Evolutionary conservation across 176 grass and related monocot species (phyloP).

Genomic region (Phoenix dactylifera): DNA sequence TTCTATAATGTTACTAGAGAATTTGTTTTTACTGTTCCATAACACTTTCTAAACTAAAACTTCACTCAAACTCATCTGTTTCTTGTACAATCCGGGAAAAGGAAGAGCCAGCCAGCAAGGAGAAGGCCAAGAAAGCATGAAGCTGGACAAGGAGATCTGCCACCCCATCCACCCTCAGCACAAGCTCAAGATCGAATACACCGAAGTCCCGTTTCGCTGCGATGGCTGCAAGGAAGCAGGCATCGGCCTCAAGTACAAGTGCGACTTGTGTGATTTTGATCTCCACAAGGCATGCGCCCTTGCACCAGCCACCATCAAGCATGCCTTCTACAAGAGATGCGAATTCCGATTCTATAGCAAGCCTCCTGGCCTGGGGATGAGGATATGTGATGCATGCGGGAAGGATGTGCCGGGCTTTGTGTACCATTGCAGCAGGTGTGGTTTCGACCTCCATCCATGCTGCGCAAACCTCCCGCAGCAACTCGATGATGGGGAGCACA

Average conservation of each 20-base stretch:
- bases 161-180: constrained; percentile 27
- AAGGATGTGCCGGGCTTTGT: constrained; percentile 24
- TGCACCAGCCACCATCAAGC: constrained; percentile 21
- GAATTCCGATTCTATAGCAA: constrained; percentile 22
- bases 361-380: constrained; percentile 10
- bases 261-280: constrained; percentile 23
- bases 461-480: constrained; percentile 24
- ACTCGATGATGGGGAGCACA: constrained; percentile 22
- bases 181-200: constrained; percentile 34
- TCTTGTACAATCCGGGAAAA: not conserved
- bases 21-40: not conserved
- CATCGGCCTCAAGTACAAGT: constrained; percentile 34
- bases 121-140: constrained; percentile 13
- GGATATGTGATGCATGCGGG: constrained; percentile 21
- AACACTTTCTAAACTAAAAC: not conserved
- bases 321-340: constrained; percentile 24
- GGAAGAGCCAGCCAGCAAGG: not conserved
- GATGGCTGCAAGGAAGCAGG: constrained; percentile 27
- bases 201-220: constrained; percentile 24
- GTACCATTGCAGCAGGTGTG: constrained; percentile 25
- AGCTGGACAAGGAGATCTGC: constrained; percentile 29
- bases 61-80: not conserved
- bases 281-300: constrained; percentile 29
- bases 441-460: constrained; percentile 31
- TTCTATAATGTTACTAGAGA: constrained; percentile 14